Evolutionary conservation across 2,329 filamentous ascomycete genomes (phyloP).

Genomic region (Exophiala sp.): DNA sequence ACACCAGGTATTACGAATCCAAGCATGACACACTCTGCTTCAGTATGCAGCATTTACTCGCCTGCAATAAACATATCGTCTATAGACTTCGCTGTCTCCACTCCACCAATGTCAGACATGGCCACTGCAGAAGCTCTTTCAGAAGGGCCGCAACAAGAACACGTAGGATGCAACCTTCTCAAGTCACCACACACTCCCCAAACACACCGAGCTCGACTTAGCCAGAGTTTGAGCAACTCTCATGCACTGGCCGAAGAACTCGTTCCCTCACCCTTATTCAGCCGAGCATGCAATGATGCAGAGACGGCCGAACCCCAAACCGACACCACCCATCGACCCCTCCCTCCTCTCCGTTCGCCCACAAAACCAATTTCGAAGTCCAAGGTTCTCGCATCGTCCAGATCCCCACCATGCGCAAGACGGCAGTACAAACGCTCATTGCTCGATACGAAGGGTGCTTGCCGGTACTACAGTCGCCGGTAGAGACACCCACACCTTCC

Average conservation of each 20-base stretch:
- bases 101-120: neutral
- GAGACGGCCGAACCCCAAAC: neutral
- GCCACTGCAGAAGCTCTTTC: neutral
- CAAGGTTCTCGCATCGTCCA: slow-evolving; percentile 21
- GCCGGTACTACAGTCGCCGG: slow-evolving; percentile 10
- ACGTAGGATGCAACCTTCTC: neutral
- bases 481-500: neutral
- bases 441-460: slow-evolving; percentile 21
- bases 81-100: neutral
- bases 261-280: slow-evolving; percentile 27
- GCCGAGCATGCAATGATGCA: slow-evolving; percentile 14
- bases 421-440: slow-evolving; percentile 25
- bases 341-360: slow-evolving; percentile 26
- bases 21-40: neutral
- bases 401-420: slow-evolving; percentile 20
- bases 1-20: neutral
- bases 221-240: slow-evolving; percentile 18
- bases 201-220: slow-evolving; percentile 18
- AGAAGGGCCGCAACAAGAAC: no score
- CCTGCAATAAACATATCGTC: neutral
- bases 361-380: slow-evolving; percentile 17
- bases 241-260: slow-evolving; percentile 25
- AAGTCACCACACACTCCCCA: neutral
- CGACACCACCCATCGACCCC: slow-evolving; percentile 2
- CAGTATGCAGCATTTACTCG: slow-evolving; percentile 9